Percentiles rank a stretch among this genome's conserved stretches.
Evolutionary conservation across 2,329 filamentous ascomycete species (phyloP).

Genomic region (Alternaria longipes): DNA sequence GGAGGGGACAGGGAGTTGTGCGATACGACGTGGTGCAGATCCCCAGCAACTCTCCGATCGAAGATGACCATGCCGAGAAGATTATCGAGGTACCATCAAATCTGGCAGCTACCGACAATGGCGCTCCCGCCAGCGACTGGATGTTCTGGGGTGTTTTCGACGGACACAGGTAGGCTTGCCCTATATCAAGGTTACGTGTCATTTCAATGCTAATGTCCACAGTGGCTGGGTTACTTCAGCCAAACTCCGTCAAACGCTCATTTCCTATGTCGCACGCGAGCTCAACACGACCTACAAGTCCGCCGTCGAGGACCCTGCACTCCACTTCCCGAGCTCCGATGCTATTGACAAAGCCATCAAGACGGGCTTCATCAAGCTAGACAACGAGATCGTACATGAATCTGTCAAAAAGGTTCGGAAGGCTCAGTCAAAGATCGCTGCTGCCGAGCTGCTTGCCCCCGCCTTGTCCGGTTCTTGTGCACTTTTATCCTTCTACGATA

Average conservation of each 20-base stretch:
- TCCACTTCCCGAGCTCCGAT: slow-evolving; percentile 75
- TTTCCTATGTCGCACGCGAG: slow-evolving; percentile 91
- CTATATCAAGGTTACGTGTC: background rate
- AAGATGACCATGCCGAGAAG: slow-evolving; percentile 98
- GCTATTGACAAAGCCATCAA: slow-evolving; percentile 93
- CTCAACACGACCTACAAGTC: slow-evolving; percentile 91
- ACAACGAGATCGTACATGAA: slow-evolving; percentile 93
- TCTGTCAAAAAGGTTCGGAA: slow-evolving; percentile 92
- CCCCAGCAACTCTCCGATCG: slow-evolving; percentile 95
- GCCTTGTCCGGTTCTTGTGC: slow-evolving; percentile 97
- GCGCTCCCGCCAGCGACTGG: slow-evolving; percentile 79
- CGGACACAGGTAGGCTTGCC: slow-evolving; percentile 79
- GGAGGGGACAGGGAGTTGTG: slow-evolving; percentile 87
- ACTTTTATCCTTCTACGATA: slow-evolving; percentile 95
- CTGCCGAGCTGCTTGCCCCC: slow-evolving; percentile 89
- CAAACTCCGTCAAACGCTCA: slow-evolving; percentile 90
- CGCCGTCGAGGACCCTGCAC: slow-evolving; percentile 65
- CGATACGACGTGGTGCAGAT: slow-evolving; percentile 94
- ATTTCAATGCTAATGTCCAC: slow-evolving; percentile 18
- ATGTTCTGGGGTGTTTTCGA: slow-evolving; percentile 99
- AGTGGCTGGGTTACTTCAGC: slow-evolving; percentile 98
- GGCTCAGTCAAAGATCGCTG: slow-evolving; percentile 86
- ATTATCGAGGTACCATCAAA: slow-evolving; percentile 86
- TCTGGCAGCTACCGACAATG: slow-evolving; percentile 63
- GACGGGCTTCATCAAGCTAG: slow-evolving; percentile 84